phyloP scores from a whole-genome alignment of 345 rosid species.

The Rubroshorea leprosula region DNA sequence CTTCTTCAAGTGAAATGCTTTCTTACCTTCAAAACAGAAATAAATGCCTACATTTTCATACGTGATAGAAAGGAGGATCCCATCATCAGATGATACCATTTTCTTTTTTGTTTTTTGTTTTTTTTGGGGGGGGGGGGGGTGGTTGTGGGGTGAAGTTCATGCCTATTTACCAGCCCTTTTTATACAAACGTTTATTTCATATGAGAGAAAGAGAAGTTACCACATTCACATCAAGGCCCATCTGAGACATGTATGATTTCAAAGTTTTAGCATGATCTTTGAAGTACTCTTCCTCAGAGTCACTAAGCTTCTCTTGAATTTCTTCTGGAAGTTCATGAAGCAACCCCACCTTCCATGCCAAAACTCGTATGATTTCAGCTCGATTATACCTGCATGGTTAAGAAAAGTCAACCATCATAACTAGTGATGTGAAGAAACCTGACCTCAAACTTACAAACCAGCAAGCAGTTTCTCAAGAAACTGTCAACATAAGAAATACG shows the following conservation, averaged over 20 bases:
- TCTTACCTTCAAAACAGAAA: too few species aligned
- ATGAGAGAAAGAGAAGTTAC: constrained; percentile 29
- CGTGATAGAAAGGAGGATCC: too few species aligned
- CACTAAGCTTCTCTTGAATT: constrained; percentile 62
- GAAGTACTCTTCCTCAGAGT: constrained; percentile 62
- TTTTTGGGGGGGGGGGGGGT: too few species aligned
- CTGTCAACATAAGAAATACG: constrained; percentile 16
- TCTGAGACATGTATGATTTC: constrained; percentile 62
- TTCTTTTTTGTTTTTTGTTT: too few species aligned
- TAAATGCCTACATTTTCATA: too few species aligned
- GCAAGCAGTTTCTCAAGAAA: constrained; percentile 5
- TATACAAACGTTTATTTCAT: background rate
- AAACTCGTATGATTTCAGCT: constrained; percentile 65
- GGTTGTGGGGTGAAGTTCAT: background rate
- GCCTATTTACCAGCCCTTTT: background rate
- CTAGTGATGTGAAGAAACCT: background rate
- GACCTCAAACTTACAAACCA: background rate
- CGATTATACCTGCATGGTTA: constrained; percentile 61
- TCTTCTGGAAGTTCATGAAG: constrained; percentile 68
- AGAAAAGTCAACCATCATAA: constrained; percentile 7
- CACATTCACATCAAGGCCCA: constrained; percentile 74
- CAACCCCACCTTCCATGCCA: constrained; percentile 73
- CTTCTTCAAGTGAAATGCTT: too few species aligned
- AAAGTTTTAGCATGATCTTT: constrained; percentile 59
- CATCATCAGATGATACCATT: too few species aligned